A percentile compares a stretch with the other conserved stretches of the same genome.
Evolutionary conservation across 2,329 filamentous ascomycete species (phyloP).

Genomic region (Pseudogymnoascus destructans): DNA sequence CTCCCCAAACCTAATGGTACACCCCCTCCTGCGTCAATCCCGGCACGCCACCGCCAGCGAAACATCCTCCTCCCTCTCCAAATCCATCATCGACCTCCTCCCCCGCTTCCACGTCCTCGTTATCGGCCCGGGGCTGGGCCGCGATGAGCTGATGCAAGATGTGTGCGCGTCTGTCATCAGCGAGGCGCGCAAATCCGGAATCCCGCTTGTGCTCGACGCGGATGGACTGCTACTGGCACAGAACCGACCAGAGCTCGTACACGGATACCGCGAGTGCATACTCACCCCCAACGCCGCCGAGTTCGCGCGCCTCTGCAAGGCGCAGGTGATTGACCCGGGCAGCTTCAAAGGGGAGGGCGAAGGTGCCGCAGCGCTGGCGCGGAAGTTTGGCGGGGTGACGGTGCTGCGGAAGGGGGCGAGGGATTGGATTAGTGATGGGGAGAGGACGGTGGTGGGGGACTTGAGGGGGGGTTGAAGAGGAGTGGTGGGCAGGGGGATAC

Average conservation of each 20-base stretch:
- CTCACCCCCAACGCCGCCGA: constrained; percentile 93
- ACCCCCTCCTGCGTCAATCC: constrained; percentile 81
- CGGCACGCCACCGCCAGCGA: constrained; percentile 39
- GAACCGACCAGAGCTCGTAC: constrained; percentile 60
- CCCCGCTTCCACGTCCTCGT: constrained; percentile 83
- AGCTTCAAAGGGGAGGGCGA: constrained; percentile 27
- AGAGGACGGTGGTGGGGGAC: constrained; percentile 62
- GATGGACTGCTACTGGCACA: constrained; percentile 75
- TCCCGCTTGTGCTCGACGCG: constrained; percentile 83
- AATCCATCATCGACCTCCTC: constrained; percentile 64
- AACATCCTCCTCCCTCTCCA: constrained; percentile 46
- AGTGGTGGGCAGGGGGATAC: constrained; percentile 94
- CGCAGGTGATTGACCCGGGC: constrained; percentile 50
- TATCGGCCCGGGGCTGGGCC: constrained; percentile 80
- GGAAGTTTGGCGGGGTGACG: constrained; percentile 72
- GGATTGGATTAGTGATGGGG: constrained; percentile 75
- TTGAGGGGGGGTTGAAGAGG: constrained; percentile 68
- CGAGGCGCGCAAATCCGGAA: constrained; percentile 56
- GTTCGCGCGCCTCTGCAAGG: constrained; percentile 69
- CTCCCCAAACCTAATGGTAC: constrained; percentile 96
- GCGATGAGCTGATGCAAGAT: constrained; percentile 80
- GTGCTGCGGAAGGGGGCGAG: constrained; percentile 77
- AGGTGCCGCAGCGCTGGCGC: constrained; percentile 53
- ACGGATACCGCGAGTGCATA: constrained; percentile 71
- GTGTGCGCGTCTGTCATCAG: constrained; percentile 68